A percentile compares a stretch with the other conserved stretches of the same genome.
phyloP scores from a whole-genome alignment of 2,329 filamentous ascomycete species.

The Aspergillus sp. region DNA sequence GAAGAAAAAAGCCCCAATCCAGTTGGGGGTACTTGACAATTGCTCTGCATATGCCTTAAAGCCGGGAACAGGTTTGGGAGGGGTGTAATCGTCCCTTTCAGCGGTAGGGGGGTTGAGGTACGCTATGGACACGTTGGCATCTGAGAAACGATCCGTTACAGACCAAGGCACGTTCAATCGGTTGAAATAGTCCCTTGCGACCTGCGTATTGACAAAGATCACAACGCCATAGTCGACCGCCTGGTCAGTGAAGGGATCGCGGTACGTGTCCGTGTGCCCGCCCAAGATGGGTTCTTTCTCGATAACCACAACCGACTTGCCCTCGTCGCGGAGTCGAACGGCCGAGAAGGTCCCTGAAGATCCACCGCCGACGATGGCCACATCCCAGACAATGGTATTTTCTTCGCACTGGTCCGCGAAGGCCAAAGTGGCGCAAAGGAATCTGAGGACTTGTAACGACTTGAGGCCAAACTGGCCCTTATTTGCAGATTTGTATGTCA shows the following conservation, averaged over 20 bases:
- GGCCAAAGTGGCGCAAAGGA: no score
- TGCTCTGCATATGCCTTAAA: constrained; percentile 8
- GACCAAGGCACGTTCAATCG: constrained; percentile 14
- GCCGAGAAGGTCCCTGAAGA: constrained; percentile 21
- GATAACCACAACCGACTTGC: constrained; percentile 17
- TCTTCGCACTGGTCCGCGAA: no score
- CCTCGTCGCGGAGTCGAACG: constrained; percentile 15
- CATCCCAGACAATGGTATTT: constrained; percentile 14
- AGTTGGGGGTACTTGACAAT: constrained; percentile 17
- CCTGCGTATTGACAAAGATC: constrained; percentile 13
- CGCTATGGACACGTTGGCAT: neutral
- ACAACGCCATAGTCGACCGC: constrained; percentile 22
- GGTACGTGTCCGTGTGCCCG: constrained; percentile 19
- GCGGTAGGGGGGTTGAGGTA: no score
- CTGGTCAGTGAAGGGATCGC: constrained; percentile 9
- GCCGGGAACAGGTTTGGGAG: constrained; percentile 9
- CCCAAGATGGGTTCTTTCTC: constrained; percentile 18
- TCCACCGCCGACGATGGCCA: constrained; percentile 22
- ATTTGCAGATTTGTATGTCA: no score
- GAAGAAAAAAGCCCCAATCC: constrained; percentile 13
- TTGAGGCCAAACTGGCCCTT: no score
- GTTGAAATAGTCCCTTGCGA: constrained; percentile 14
- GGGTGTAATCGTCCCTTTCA: constrained; percentile 19
- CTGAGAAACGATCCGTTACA: constrained; percentile 2
- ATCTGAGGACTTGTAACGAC: no score